These are phyloP conservation scores for Auriscalpium microsporum DNA, from an alignment of 768 basidiomycete species.

Conservation along the genomic window DNA sequence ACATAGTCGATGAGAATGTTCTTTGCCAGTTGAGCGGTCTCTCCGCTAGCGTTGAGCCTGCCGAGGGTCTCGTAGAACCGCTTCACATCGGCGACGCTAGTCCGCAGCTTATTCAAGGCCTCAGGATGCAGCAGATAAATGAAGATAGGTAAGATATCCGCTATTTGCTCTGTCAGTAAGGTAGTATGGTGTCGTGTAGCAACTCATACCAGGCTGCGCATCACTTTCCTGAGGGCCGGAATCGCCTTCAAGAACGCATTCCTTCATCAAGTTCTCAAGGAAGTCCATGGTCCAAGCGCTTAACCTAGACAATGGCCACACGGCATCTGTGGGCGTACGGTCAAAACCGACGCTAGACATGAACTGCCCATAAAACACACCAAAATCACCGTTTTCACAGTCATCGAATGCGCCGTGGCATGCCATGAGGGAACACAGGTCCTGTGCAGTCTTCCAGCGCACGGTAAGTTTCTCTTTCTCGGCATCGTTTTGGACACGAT, in stretches of 20 bases:
- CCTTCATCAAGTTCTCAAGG: conserved; percentile 53
- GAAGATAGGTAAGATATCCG: conserved; percentile 32
- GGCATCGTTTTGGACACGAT: conserved; percentile 18
- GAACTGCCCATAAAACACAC: conserved; percentile 27
- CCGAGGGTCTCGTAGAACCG: conserved; percentile 47
- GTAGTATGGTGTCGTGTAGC: too few species aligned
- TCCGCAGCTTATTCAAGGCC: conserved; percentile 41
- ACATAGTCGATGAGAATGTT: conserved; percentile 55
- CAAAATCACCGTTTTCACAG: conserved; percentile 56
- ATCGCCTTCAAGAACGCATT: conserved; percentile 32
- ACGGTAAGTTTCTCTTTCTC: conserved; percentile 35
- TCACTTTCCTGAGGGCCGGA: not conserved
- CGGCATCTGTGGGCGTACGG: conserved; percentile 38
- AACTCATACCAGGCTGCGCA: too few species aligned
- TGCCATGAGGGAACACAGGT: conserved; percentile 55
- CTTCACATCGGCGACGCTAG: conserved; percentile 47
- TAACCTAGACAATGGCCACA: conserved; percentile 64
- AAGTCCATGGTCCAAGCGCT: conserved; percentile 55
- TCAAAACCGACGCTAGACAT: not conserved
- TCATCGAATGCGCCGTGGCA: conserved; percentile 58
- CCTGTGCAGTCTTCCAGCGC: conserved; percentile 56
- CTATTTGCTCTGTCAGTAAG: too few species aligned
- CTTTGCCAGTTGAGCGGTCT: conserved; percentile 58
- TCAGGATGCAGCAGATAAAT: conserved; percentile 59
- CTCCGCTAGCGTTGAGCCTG: conserved; percentile 45